Evolutionary conservation across 441 rosid genomes (phyloP), one percentile per base, ranked within the genome.

Genomic region (Erodium texanum): DNA sequence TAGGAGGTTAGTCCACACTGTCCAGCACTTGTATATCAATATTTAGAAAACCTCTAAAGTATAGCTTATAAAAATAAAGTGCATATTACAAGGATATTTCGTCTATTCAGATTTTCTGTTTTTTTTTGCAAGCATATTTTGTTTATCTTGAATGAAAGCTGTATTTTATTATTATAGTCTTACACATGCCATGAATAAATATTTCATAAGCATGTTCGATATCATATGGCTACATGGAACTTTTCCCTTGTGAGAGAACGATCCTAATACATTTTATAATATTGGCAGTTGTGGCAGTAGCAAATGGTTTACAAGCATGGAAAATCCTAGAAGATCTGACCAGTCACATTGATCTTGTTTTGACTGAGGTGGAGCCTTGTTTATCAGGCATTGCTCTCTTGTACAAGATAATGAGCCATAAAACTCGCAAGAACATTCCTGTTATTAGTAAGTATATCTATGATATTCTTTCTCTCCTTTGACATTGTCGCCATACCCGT

Each of bases 241-340:
- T 16, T 18, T n/a, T 52, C 8, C 59, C 22, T 16, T 16, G 8
- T 52, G 0, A 52, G 10, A 18, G 22, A 52, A 16, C 18, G 59
- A 20, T 59, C 3, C 11, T 59, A 22, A 59, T 7, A 7, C n/a
- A 5, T 16, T 20, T 9, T 64, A 36, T 15, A 6, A 9, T 62
- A 22, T 43, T 62, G 67, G 75, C 59, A 79, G 82, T 76, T 71
- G 54, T 63, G 12, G 78, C 76, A 18, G 78, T 72, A 11, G 70
- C 80, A 16, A 59, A 79, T 72, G 82, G 80, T 58, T 29, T 73
- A 23, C 76, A 79, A 59, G 82, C 82, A 54, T 79, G 82, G 82
- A 73, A 73, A 65, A 29, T 66, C 56, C 66, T 79, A 66, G 72
- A 70, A 68, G 77, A 73, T 65, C 58, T 65, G 24, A 62, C 79